Evolutionary conservation across 2,329 filamentous ascomycete genomes (phyloP).

Genomic region (Venturiaceae sp.): DNA sequence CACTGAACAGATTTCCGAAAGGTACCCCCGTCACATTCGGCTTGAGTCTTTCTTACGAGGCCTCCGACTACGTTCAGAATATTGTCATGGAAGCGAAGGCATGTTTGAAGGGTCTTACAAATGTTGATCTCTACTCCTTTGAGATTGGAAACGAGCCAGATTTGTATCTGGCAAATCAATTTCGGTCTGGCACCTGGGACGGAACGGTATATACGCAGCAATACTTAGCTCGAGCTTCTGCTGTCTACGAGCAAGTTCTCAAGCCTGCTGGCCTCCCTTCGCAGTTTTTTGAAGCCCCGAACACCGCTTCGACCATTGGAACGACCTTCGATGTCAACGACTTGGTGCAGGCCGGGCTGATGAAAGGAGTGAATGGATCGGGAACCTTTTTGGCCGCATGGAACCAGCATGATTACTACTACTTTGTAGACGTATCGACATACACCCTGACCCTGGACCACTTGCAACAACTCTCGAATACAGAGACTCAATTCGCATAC

Average conservation of each 20-base stretch:
- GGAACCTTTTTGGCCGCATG: constrained; percentile 31
- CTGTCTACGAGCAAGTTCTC: constrained; percentile 35
- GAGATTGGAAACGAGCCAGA: constrained; percentile 36
- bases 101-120: constrained; percentile 24
- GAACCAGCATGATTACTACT: constrained; percentile 47
- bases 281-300: constrained; percentile 39
- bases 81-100: constrained; percentile 33
- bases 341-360: constrained; percentile 30
- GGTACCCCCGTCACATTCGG: constrained; percentile 41
- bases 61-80: constrained; percentile 31
- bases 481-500: constrained; percentile 36
- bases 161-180: constrained; percentile 32
- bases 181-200: constrained; percentile 33
- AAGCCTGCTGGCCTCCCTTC: constrained; percentile 28
- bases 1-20: constrained; percentile 38
- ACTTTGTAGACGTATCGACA: constrained; percentile 38
- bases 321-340: constrained; percentile 38
- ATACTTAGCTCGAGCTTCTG: constrained; percentile 34
- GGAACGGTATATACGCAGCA: constrained; percentile 34
- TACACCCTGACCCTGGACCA: constrained; percentile 33
- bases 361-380: constrained; percentile 21
- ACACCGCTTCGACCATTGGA: constrained; percentile 41
- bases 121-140: constrained; percentile 30
- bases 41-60: constrained; percentile 39
- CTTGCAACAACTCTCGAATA: constrained; percentile 36